phyloP scores from a whole-genome alignment of 225 moss, liverwort and hornwort genomes.

The Neckera pumila region DNA sequence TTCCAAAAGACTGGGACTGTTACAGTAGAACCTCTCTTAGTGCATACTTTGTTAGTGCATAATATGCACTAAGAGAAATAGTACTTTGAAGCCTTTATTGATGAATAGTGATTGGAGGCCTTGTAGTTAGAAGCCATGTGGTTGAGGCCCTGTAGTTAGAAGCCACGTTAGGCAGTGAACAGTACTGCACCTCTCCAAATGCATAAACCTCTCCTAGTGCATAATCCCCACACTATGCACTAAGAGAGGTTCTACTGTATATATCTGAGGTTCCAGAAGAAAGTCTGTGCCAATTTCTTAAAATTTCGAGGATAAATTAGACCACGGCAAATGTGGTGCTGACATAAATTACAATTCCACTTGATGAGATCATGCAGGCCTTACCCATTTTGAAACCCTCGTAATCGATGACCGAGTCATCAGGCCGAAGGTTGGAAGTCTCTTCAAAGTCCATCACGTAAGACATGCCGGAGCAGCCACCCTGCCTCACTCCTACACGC shows the following conservation, averaged over 20 bases:
- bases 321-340: neutral
- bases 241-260: no score
- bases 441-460: conserved; percentile 99
- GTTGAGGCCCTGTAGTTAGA: no score
- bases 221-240: no score
- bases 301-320: neutral
- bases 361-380: neutral
- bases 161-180: no score
- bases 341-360: neutral
- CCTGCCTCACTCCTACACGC: conserved; percentile 87
- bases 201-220: no score
- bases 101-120: no score
- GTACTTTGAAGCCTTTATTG: no score
- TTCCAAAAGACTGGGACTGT: neutral
- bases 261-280: neutral
- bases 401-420: conserved; percentile 81
- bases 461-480: conserved; percentile 98
- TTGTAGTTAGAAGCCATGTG: no score
- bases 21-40: no score
- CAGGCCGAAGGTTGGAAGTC: conserved; percentile 50
- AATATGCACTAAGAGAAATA: no score
- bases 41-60: no score
- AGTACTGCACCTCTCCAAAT: no score
- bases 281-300: neutral
- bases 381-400: conserved; percentile 82